A percentile compares a stretch with the other conserved stretches of the same genome.
Evolutionary conservation across 768 basidiomycete genomes (phyloP).

Genomic region (Auriscalpium vulgare): DNA sequence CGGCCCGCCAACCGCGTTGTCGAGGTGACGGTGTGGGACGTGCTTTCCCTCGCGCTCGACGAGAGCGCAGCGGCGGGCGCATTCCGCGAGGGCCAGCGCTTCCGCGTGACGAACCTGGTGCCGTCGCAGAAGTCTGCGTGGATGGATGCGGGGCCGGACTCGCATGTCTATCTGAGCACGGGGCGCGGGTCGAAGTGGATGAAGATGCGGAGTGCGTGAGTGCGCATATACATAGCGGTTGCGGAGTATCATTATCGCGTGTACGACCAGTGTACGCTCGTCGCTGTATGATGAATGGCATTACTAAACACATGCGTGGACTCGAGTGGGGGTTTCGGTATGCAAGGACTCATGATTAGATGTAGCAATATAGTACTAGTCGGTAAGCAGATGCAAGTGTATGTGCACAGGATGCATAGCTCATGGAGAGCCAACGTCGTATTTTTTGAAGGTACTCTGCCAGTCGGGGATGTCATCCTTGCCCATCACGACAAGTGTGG

Average conservation of each 20-base stretch:
- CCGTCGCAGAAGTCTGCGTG: slow-evolving; percentile 65
- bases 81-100: slow-evolving; percentile 12
- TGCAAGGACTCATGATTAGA: too few species aligned
- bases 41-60: slow-evolving; percentile 8
- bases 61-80: slow-evolving; percentile 1
- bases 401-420: neutral
- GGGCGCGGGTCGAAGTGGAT: slow-evolving; percentile 61
- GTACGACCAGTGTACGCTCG: too few species aligned
- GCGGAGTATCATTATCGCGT: neutral
- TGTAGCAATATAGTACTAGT: too few species aligned
- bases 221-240: neutral
- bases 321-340: too few species aligned
- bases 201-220: slow-evolving; percentile 7
- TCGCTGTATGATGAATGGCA: too few species aligned
- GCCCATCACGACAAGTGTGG: slow-evolving; percentile 82
- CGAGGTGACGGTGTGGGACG: slow-evolving; percentile 14
- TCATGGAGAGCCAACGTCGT: slow-evolving; percentile 42
- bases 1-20: slow-evolving; percentile 7
- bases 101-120: slow-evolving; percentile 47
- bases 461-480: slow-evolving; percentile 69
- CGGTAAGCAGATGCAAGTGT: too few species aligned
- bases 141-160: slow-evolving; percentile 47
- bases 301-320: too few species aligned
- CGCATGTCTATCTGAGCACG: slow-evolving; percentile 66
- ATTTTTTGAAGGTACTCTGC: slow-evolving; percentile 55